A percentile compares a stretch with the other conserved stretches of the same genome.
Evolutionary conservation across 2,329 filamentous ascomycete species (phyloP).

Genomic region (Arthrobotrys sinensis): DNA sequence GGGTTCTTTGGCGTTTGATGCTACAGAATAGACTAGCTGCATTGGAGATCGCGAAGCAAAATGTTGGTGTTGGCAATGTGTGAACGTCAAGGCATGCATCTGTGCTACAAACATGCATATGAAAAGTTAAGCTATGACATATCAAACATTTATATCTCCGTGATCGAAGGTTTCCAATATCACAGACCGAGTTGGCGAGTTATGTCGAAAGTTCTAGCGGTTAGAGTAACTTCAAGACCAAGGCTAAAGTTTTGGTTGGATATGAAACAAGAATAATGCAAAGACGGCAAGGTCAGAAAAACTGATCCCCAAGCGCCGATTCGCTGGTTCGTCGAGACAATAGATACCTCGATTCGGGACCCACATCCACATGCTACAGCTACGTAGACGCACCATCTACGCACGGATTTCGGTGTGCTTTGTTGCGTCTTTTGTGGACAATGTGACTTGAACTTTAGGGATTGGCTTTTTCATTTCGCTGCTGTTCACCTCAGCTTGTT

Average conservation of each 20-base stretch:
- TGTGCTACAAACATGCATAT: slow-evolving; percentile 33
- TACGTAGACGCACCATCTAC: slow-evolving; percentile 24
- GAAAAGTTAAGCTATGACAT: slow-evolving; percentile 53
- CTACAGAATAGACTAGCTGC: slow-evolving; percentile 5
- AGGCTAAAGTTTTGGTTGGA: slow-evolving; percentile 1
- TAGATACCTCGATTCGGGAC: slow-evolving; percentile 7
- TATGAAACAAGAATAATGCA: slow-evolving; percentile 43
- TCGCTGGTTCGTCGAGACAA: background rate
- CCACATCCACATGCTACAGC: slow-evolving; percentile 18
- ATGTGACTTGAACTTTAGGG: slow-evolving; percentile 17
- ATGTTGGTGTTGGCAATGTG: slow-evolving; percentile 38
- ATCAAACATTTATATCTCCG: slow-evolving; percentile 25
- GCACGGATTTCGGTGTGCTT: slow-evolving; percentile 26
- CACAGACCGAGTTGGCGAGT: slow-evolving; percentile 26
- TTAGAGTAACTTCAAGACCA: slow-evolving; percentile 4
- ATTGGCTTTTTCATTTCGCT: slow-evolving; percentile 24
- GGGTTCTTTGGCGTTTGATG: background rate
- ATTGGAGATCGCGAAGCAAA: slow-evolving; percentile 17
- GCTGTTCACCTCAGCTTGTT: slow-evolving; percentile 31
- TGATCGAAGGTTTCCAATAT: slow-evolving; percentile 13
- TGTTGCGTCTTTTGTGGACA: slow-evolving; percentile 27
- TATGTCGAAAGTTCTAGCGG: slow-evolving; percentile 20
- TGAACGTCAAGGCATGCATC: slow-evolving; percentile 21
- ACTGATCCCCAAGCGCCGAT: slow-evolving; percentile 32
- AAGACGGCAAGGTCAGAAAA: slow-evolving; percentile 32